phyloP scores from a whole-genome alignment of 331 rosid genomes.

The Spiraea crenata region DNA sequence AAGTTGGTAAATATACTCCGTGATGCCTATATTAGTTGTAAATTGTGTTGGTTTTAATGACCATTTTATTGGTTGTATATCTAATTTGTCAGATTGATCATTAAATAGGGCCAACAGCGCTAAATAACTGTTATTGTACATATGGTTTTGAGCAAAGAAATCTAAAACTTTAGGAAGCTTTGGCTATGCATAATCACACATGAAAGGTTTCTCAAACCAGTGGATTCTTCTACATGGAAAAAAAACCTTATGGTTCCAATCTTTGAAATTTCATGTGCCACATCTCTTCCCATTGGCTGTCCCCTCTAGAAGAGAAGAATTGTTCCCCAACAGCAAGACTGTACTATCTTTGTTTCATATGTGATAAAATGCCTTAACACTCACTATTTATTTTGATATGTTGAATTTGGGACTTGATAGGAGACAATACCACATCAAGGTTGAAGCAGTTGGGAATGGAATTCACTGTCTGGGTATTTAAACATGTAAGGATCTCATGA shows the following conservation, averaged over 20 bases:
- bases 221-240: background rate
- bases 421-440: conserved; percentile 78
- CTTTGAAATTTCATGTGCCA: background rate
- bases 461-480: conserved; percentile 96
- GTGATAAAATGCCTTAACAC: conserved; percentile 16
- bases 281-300: background rate
- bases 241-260: background rate
- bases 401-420: conserved; percentile 34
- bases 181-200: background rate
- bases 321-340: background rate
- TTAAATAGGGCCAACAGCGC: too few species aligned
- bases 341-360: conserved; percentile 1
- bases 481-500: conserved; percentile 68
- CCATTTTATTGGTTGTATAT: background rate
- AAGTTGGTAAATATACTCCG: background rate
- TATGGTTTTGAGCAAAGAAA: background rate
- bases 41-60: background rate
- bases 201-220: background rate
- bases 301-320: too few species aligned
- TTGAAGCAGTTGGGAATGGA: conserved; percentile 98
- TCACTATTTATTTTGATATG: conserved; percentile 15
- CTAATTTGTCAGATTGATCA: background rate
- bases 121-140: too few species aligned
- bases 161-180: background rate
- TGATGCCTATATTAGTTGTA: background rate